phyloP scores from a whole-genome alignment of 1,284 basidiomycete species.

The Marasmius tenuissimus region DNA sequence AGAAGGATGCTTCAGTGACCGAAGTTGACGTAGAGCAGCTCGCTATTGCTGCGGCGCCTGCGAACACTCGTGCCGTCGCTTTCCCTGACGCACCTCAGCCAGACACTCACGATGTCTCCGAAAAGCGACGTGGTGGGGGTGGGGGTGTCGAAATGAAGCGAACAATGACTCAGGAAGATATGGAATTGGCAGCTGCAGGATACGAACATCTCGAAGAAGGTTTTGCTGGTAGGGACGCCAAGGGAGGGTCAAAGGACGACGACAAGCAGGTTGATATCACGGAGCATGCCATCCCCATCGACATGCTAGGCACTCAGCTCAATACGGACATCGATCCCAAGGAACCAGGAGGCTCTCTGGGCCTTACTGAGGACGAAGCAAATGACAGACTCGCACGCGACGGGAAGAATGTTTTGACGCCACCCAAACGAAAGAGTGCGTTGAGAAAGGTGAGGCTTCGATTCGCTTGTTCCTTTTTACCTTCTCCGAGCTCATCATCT shows the following conservation, averaged over 20 bases:
- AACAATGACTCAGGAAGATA: conserved; percentile 66
- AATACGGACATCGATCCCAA: conserved; percentile 53
- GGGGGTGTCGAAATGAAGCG: conserved; percentile 55
- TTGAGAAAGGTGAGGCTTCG: conserved; percentile 49
- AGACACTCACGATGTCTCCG: neutral
- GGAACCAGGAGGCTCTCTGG: conserved; percentile 49
- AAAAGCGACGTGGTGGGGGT: neutral
- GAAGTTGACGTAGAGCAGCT: neutral
- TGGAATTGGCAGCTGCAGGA: conserved; percentile 64
- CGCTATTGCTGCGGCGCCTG: neutral
- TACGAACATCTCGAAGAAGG: conserved; percentile 59
- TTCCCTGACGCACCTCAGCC: neutral
- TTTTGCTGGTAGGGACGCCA: conserved; percentile 35
- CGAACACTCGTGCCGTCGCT: neutral
- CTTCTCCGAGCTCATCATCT: conserved; percentile 4
- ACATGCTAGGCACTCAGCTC: conserved; percentile 39
- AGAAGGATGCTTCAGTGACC: neutral
- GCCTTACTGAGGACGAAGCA: conserved; percentile 57
- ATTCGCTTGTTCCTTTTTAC: conserved; percentile 8
- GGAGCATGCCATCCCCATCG: conserved; percentile 52
- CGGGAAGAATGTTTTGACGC: conserved; percentile 62
- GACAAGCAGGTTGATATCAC: conserved; percentile 46
- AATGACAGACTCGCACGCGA: conserved; percentile 50
- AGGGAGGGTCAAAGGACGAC: conserved; percentile 28
- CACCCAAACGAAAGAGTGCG: conserved; percentile 67